Percentiles rank a stretch among this genome's conserved stretches.
phyloP scores from a whole-genome alignment of 139 green algal species.

The Pedinophyceae sp. region DNA sequence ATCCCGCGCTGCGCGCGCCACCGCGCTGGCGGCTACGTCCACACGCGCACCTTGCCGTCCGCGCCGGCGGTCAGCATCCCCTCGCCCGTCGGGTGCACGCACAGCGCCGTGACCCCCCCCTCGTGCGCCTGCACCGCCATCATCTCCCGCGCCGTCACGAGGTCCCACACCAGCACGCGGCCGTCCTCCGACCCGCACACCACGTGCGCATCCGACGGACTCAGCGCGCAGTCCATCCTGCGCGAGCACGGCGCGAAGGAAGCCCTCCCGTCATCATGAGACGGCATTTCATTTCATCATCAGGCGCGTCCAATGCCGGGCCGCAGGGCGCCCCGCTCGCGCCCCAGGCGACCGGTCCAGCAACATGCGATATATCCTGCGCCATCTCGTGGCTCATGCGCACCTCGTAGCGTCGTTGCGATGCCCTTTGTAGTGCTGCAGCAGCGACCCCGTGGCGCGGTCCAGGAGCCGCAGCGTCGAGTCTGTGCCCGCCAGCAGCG shows the following conservation, averaged over 20 bases:
- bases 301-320: too few relatives aligned
- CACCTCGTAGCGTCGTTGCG: too few relatives aligned
- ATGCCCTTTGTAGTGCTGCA: neutral
- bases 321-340: neutral
- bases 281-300: neutral
- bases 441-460: neutral
- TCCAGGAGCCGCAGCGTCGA: slow-evolving; percentile 6
- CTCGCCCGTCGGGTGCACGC: slow-evolving; percentile 45
- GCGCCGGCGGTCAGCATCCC: slow-evolving; percentile 54
- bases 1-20: too few relatives aligned
- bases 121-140: slow-evolving; percentile 45
- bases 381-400: too few relatives aligned
- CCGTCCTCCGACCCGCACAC: slow-evolving; percentile 63
- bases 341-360: neutral
- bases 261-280: slow-evolving; percentile 2
- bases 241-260: slow-evolving; percentile 6
- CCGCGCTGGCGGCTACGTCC: too few relatives aligned
- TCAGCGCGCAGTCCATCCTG: slow-evolving; percentile 65
- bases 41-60: slow-evolving; percentile 64
- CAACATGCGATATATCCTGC: neutral
- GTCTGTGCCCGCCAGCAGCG: slow-evolving; percentile 66
- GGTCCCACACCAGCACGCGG: slow-evolving; percentile 67
- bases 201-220: slow-evolving; percentile 50
- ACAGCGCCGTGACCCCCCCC: slow-evolving; percentile 44
- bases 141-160: slow-evolving; percentile 48